Evolutionary conservation across 257 asterid species (phyloP), one percentile per base, ranked within the genome.

Genomic region (Linderniella brevidens): DNA sequence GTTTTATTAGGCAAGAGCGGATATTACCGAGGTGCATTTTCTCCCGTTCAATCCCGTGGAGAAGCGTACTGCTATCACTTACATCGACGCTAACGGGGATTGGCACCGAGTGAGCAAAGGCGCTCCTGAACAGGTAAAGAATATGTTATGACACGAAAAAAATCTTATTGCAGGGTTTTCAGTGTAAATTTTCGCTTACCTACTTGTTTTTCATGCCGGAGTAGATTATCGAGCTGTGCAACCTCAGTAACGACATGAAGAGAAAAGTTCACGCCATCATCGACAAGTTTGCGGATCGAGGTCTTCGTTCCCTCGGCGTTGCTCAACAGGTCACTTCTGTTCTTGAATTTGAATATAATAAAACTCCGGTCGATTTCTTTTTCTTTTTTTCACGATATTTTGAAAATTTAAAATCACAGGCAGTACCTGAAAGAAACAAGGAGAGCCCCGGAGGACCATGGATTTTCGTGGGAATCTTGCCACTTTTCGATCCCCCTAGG

Each of bases 401-500:
- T n/a, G n/a, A n/a, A n/a, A n/a, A n/a, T n/a, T n/a, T n/a, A 25
- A 25, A 25, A 25, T 25, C 32, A 25, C 57, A 75, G 84, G 53
- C 17, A 4, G 81, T 82, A 9, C 76, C 86, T 1, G 83, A 68
- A 60, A 80, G 76, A 59, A 71, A 42, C 40, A 82, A 82, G 66
- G 94, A 82, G 11, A 68, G 86, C 37, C 42, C 80, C 0, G 94
- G 92, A 44, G 67, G 69, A 10, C 82, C 92, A 14, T 82, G 92
- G 94, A 49, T 37, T n/a, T 74, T 82, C 36, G 73, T 59, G 0
- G 94, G 92, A 9, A 72, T 82, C 3, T 66, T 82, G 61, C 94
- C 94, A 3, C 79, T 78, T 7, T 82, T 82, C 35, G 94, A 82
- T 46, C 94, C 94, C 10, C 94, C 94, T 13, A 76, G 94, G 58